Evolutionary conservation across 495 filamentous ascomycete species (phyloP).

Genomic region (Tuber melanosporum): DNA sequence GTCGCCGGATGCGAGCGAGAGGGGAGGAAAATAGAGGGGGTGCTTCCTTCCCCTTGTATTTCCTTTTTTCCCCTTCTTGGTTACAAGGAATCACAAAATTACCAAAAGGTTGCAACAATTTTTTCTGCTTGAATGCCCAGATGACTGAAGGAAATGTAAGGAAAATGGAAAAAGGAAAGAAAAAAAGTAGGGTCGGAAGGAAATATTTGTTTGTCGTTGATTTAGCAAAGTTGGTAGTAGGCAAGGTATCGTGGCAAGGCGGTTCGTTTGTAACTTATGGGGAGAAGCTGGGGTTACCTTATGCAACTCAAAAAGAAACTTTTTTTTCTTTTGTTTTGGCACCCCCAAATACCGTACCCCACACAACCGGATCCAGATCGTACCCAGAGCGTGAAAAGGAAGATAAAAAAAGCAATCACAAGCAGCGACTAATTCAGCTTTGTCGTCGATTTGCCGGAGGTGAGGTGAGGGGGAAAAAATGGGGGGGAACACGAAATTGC

Average conservation of each 20-base stretch:
- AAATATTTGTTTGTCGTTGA: background rate
- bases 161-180: background rate
- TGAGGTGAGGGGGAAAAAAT: background rate
- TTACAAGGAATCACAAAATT: background rate
- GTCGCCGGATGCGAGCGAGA: background rate
- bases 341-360: background rate
- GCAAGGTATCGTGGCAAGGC: background rate
- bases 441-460: conserved; percentile 1
- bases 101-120: background rate
- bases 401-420: background rate
- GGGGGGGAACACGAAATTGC: background rate
- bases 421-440: background rate
- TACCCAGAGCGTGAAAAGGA: background rate
- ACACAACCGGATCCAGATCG: background rate
- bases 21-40: background rate
- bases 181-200: background rate
- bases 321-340: background rate
- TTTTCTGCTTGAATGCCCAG: background rate
- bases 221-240: background rate
- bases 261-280: background rate
- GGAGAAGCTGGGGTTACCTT: background rate
- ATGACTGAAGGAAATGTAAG: background rate
- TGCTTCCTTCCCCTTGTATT: background rate
- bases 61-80: background rate
- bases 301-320: background rate